phyloP scores from a whole-genome alignment of 257 asterid genomes.

The Fraxinus cuspidata region DNA sequence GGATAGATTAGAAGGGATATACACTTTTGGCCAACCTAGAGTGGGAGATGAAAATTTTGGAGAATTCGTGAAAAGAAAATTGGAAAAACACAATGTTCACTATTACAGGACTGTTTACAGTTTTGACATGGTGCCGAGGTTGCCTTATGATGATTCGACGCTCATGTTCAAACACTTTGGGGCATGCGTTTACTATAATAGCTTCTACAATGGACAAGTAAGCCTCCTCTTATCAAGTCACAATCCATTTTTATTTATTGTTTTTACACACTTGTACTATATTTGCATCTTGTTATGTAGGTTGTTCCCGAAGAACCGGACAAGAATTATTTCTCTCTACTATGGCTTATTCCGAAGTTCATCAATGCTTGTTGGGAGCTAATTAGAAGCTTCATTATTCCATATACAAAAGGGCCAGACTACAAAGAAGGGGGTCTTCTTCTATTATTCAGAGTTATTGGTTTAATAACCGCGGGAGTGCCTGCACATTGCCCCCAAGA shows the following conservation, averaged over 20 bases:
- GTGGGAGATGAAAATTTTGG: constrained; percentile 48
- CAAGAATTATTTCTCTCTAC: constrained; percentile 50
- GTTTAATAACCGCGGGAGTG: constrained; percentile 43
- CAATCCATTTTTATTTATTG: background rate
- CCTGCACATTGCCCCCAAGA: constrained; percentile 58
- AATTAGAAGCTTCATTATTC: constrained; percentile 42
- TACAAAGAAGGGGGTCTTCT: constrained; percentile 41
- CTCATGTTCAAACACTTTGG: constrained; percentile 66
- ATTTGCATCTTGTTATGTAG: no score
- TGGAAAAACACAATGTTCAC: constrained; percentile 21
- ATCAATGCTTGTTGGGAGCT: constrained; percentile 50
- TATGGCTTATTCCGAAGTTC: constrained; percentile 43
- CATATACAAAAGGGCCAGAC: constrained; percentile 31
- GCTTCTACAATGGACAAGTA: constrained; percentile 47
- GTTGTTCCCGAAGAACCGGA: constrained; percentile 50
- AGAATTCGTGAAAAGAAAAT: constrained; percentile 30
- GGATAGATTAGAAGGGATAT: constrained; percentile 42
- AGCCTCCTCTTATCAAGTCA: background rate
- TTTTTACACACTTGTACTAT: no score
- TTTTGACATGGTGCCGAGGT: constrained; percentile 51
- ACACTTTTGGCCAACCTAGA: constrained; percentile 62
- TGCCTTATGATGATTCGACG: constrained; percentile 53
- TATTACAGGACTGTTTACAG: constrained; percentile 46
- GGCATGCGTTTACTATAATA: constrained; percentile 49
- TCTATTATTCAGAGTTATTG: constrained; percentile 38